A percentile compares a stretch with the other conserved stretches of the same genome.
Conservation (phyloP, 768 basidiomycete species). For the Leccinum incarnatum region DNA sequence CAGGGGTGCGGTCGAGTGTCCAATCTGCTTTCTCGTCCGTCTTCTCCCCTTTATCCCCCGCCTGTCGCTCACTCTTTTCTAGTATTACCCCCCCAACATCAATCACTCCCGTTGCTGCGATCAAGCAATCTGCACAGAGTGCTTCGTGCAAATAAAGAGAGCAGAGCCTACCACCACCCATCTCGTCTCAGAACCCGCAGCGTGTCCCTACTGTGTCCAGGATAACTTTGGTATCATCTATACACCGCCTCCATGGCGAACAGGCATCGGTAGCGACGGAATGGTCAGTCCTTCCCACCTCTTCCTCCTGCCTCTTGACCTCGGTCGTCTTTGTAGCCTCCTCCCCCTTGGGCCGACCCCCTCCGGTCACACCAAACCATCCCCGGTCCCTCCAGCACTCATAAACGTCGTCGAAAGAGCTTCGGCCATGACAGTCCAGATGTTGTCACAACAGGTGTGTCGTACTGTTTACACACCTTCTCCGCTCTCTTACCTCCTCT, state of each 20-base stretch:
- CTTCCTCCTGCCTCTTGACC: neutral
- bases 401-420: conserved; percentile 83
- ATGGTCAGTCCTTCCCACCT: conserved; percentile 43
- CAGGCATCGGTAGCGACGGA: conserved; percentile 74
- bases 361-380: conserved; percentile 44
- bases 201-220: conserved; percentile 97
- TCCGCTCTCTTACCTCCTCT: conserved; percentile 9
- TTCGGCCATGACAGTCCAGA: conserved; percentile 83
- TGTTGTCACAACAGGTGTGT: conserved; percentile 85
- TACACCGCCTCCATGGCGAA: conserved; percentile 73
- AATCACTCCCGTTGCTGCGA: conserved; percentile 98
- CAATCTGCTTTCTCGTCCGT: conserved; percentile 95
- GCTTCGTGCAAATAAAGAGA: conserved; percentile 98
- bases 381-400: conserved; percentile 40
- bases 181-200: conserved; percentile 93
- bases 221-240: conserved; percentile 96
- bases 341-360: conserved; percentile 53
- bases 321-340: conserved; percentile 28
- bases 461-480: neutral
- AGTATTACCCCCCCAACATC: conserved; percentile 98
- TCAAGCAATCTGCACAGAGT: conserved; percentile 98
- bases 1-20: conserved; percentile 86
- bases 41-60: conserved; percentile 15
- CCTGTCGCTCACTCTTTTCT: conserved; percentile 24
- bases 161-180: conserved; percentile 93